phyloP scores from a whole-genome alignment of 164 flowering plant species.

The Vitis rupestris region DNA sequence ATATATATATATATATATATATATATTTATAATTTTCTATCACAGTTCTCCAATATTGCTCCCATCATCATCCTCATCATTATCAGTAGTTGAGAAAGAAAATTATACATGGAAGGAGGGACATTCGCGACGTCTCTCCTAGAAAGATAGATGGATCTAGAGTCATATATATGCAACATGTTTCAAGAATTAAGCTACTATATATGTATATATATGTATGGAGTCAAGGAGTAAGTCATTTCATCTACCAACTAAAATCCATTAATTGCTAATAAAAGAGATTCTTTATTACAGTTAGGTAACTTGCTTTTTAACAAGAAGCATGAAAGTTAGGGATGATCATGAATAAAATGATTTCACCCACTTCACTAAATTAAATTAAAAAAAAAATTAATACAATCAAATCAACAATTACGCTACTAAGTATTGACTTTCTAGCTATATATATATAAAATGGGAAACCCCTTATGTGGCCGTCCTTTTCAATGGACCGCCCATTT shows the following conservation, averaged over 20 bases:
- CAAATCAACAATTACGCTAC: background rate
- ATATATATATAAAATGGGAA: background rate
- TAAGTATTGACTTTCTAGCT: background rate
- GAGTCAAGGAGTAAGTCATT: background rate
- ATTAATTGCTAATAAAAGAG: background rate
- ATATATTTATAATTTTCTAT: too few relatives aligned
- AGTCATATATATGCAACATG: too few relatives aligned
- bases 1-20: background rate
- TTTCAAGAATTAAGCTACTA: too few relatives aligned
- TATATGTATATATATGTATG: background rate
- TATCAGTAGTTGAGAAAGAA: too few relatives aligned
- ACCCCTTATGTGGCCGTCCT: background rate
- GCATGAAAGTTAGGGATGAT: constrained; percentile 5
- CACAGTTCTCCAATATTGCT: too few relatives aligned
- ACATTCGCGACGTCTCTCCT: too few relatives aligned
- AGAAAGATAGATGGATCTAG: too few relatives aligned
- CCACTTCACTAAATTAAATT: constrained; percentile 10
- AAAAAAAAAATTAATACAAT: too few relatives aligned
- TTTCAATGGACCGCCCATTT: constrained; percentile 3
- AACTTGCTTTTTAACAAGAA: constrained; percentile 11
- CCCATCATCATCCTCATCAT: too few relatives aligned
- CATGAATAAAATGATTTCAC: constrained; percentile 8
- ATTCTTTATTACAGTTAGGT: constrained; percentile 4
- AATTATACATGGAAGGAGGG: too few relatives aligned
- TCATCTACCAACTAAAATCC: constrained; percentile 11